Percentiles rank a stretch among this genome's conserved stretches.
These are phyloP conservation scores for Arthrinium puccinioides DNA, from an alignment of 2,329 filamentous ascomycete genomes.

Conservation along the genomic window DNA sequence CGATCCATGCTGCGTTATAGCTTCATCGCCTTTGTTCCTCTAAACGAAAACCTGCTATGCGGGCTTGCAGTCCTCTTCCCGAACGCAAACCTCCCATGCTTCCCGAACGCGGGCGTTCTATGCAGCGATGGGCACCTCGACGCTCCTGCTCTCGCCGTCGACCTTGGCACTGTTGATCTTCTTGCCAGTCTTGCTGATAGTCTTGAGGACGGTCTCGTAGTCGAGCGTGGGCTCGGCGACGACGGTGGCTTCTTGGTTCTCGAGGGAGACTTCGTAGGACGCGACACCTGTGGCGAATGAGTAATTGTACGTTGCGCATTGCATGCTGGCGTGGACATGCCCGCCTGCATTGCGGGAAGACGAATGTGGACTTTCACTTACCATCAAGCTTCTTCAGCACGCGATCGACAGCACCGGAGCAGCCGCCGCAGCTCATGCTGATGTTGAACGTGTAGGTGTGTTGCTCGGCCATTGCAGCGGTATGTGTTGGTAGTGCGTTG, in stretches of 20 bases:
- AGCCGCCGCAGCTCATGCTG: conserved; percentile 90
- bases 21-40: no score
- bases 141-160: conserved; percentile 53
- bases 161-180: conserved; percentile 71
- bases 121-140: conserved; percentile 30
- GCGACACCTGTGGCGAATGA: conserved; percentile 61
- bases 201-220: conserved; percentile 76
- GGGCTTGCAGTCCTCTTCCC: no score
- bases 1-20: no score
- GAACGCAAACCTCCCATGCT: no score
- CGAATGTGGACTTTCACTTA: conserved; percentile 34
- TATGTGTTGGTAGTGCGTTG: neutral
- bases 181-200: conserved; percentile 95
- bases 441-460: conserved; percentile 96
- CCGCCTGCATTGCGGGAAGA: neutral
- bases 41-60: no score
- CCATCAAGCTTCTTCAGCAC: conserved; percentile 90
- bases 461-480: conserved; percentile 59
- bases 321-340: neutral
- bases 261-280: conserved; percentile 79
- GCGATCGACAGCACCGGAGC: conserved; percentile 87
- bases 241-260: conserved; percentile 75
- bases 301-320: neutral
- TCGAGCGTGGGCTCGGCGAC: conserved; percentile 60
- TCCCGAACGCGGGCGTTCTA: no score